These are phyloP conservation scores for Spinellus fusiger DNA, from an alignment of 192 early-diverging fungal species.

Conservation along the genomic window DNA sequence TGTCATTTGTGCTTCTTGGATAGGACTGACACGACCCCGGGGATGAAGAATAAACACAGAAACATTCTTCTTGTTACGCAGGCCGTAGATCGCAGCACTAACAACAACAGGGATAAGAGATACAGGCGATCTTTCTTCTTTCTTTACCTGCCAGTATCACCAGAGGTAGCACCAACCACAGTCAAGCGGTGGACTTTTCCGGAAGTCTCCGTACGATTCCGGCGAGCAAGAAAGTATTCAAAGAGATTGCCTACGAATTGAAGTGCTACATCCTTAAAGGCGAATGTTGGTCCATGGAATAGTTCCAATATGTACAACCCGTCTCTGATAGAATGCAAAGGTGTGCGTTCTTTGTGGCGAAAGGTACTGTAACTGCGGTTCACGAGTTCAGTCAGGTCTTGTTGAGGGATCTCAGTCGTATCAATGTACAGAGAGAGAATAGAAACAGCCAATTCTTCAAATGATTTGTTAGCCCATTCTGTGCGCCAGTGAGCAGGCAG, in stretches of 20 bases:
- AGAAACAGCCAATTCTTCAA: slow-evolving; percentile 75
- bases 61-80: slow-evolving; percentile 89
- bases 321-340: slow-evolving; percentile 58
- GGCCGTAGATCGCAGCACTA: slow-evolving; percentile 95
- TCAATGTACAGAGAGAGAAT: slow-evolving; percentile 84
- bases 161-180: slow-evolving; percentile 92
- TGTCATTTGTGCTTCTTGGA: slow-evolving; percentile 99
- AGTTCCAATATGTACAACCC: slow-evolving; percentile 82
- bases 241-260: slow-evolving; percentile 97
- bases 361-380: slow-evolving; percentile 77
- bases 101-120: background rate
- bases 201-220: slow-evolving; percentile 48
- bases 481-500: slow-evolving; percentile 65
- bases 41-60: slow-evolving; percentile 93
- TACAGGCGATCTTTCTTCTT: slow-evolving; percentile 6
- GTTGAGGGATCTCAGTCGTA: slow-evolving; percentile 64
- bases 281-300: slow-evolving; percentile 96
- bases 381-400: slow-evolving; percentile 63
- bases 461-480: slow-evolving; percentile 68
- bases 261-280: slow-evolving; percentile 97
- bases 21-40: slow-evolving; percentile 79
- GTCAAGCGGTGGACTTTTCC: slow-evolving; percentile 60
- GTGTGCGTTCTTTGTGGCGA: slow-evolving; percentile 67
- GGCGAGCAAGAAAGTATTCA: slow-evolving; percentile 90
- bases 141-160: slow-evolving; percentile 82